Evolutionary conservation across 345 rosid species (phyloP), one percentile per base, ranked within the genome.

Genomic region (Eucalyptus sp.): DNA sequence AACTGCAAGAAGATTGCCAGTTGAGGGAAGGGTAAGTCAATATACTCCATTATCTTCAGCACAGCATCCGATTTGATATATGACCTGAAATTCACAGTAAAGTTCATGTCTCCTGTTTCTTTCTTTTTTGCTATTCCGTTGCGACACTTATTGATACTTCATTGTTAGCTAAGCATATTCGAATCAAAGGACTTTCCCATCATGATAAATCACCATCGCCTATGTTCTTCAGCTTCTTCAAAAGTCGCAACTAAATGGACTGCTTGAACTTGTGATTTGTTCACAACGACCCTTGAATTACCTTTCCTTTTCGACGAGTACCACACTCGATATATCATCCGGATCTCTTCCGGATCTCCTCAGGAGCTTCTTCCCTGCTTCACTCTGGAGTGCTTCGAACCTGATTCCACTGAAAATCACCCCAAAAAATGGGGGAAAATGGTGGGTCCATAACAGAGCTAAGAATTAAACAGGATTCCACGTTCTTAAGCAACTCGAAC

Each of bases 271-370:
- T 18, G 46, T 18, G 46, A 71, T 20, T 71, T 11, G 1, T 37
- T 76, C 83, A 76, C 48, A 37, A 18, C 0, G 14, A 76, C 46
- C 48, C 12, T 20, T 0, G 46, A 10, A 10, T 76, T 76, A 96
- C 99, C 98, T 95, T 79, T 96, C 97, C 51, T 94, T 92, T 79
- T 97, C 98, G 5, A 96, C 96, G 24, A 96, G 96, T 25, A 97
- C 97, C 13, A 97, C 98, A 86, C 99, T 97, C 1, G 99, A 97
- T 90, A 97, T 97, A 92, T 96, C 99, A 90, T 97, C 97, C 49
- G 99, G 98, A 91, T 94, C 99, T 95, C 99, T 96, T 88, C 97
- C 99, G 15, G 99, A 97, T 88, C 98, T 93, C 94, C 92, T 91
- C 50, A 97, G 88, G 51, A 97, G 93, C 37, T 94, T 94, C 93